Base-by-base conservation (phyloP, 305 asterid genomes). In the Ajuga reptans region DNA sequence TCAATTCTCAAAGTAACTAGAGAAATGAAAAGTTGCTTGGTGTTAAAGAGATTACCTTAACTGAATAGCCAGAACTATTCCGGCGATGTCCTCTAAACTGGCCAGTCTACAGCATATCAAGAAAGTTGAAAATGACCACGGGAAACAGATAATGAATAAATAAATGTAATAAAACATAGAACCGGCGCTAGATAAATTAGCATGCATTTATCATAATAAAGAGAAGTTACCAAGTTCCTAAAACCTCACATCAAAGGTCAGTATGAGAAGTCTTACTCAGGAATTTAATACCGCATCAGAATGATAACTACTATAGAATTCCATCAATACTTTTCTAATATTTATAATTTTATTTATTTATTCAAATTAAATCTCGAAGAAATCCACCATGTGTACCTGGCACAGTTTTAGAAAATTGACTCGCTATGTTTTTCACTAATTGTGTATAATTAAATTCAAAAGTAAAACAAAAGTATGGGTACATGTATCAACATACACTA, bases 21-120 rank as follows among this genome's bases (percentile, higher is more conserved):
- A 41, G 72, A 55, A 66, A 16, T 55, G 29, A 34, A 72, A 46
- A 58, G 52, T 63, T 46, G 68, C 33, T 21, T 34, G 41, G 17
- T 37, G 70, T 46, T 10, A 64, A 70, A 52, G 61, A 43, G 5
- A 52, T 43, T 80, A 92, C 98, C 98, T 89, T 89, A 68, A 89
- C 73, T 76, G 85, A 37, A 78, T 85, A 92, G 58, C 82, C 78
- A 21, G 85, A 77, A 78, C 68, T 81, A 41, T 74, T 79, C 52
- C 72, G 87, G 75, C 66, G 43, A 56, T 79, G 88, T 76, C 86
- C 84, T 72, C 76, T 85, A 54, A 76, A 74, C 80, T 82, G 87
- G 64, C 71, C 81, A 62, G 70, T 82, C 98, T 90, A 79, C 87
- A 86, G 80, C 75, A 75, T 8, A 84, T 83, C 85, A 81, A 79